These are phyloP conservation scores for Aureobasidium sp. DNA, from an alignment of 2,329 filamentous ascomycete species.

Conservation along the genomic window DNA sequence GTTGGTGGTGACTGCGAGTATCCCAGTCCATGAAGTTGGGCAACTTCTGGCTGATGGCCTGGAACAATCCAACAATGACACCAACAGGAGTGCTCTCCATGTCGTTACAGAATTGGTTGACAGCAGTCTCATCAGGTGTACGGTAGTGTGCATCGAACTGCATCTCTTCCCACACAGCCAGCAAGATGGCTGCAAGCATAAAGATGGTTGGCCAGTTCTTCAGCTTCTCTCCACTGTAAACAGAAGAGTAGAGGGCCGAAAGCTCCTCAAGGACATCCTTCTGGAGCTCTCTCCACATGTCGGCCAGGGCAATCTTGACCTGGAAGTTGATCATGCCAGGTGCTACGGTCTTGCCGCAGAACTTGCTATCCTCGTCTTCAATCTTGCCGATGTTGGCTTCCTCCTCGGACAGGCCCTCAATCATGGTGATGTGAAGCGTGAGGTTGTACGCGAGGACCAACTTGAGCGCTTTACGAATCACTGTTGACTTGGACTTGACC, in stretches of 20 bases:
- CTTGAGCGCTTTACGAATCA: constrained; percentile 92
- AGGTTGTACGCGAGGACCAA: constrained; percentile 93
- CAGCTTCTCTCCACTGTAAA: constrained; percentile 92
- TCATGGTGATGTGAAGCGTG: constrained; percentile 87
- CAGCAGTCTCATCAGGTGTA: constrained; percentile 70
- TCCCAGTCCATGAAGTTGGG: constrained; percentile 93
- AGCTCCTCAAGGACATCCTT: constrained; percentile 94
- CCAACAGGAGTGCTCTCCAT: constrained; percentile 96
- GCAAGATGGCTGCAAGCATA: constrained; percentile 85
- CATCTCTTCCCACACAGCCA: constrained; percentile 97
- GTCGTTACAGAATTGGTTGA: constrained; percentile 90
- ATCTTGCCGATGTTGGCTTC: constrained; percentile 72
- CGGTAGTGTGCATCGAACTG: constrained; percentile 98
- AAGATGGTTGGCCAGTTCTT: constrained; percentile 99
- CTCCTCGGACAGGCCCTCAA: constrained; percentile 79
- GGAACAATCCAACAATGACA: constrained; percentile 93
- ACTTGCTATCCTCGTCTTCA: constrained; percentile 76
- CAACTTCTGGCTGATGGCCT: constrained; percentile 94
- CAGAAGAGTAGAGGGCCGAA: constrained; percentile 86
- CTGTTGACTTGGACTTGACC: constrained; percentile 73
- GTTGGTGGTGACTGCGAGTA: constrained; percentile 77
- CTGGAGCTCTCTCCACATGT: constrained; percentile 96
- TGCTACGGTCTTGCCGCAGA: constrained; percentile 79
- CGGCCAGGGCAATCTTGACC: constrained; percentile 92
- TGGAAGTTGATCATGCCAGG: constrained; percentile 99